A percentile compares a stretch with the other conserved stretches of the same genome.
Conservation (phyloP, 2,329 filamentous ascomycete species). For the Aspergillus flavus region DNA sequence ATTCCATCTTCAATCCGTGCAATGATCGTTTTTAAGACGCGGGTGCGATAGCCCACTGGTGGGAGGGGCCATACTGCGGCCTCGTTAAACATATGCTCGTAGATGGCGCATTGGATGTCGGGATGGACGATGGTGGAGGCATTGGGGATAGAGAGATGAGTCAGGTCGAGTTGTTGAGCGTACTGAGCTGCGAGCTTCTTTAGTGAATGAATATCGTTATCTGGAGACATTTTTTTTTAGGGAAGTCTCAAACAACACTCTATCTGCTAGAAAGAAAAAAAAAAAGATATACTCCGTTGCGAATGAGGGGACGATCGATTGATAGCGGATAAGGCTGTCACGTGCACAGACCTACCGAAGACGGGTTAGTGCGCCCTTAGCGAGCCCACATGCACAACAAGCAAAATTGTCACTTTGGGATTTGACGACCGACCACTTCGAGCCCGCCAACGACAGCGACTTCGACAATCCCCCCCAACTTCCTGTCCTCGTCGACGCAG, state of each 20-base stretch:
- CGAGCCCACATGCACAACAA: conserved; percentile 43
- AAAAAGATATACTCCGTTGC: not conserved
- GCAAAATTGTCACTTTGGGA: conserved; percentile 34
- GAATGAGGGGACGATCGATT: not conserved
- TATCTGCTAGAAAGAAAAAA: no score
- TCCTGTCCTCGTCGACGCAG: conserved; percentile 31
- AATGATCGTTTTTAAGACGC: conserved; percentile 73
- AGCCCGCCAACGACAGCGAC: conserved; percentile 34
- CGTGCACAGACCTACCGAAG: conserved; percentile 16
- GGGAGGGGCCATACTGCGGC: conserved; percentile 60
- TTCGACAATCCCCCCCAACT: conserved; percentile 33
- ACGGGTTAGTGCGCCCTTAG: conserved; percentile 41
- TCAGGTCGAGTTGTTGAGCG: conserved; percentile 70
- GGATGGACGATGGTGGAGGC: conserved; percentile 60
- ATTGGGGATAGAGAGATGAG: conserved; percentile 65
- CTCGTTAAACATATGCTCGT: conserved; percentile 66
- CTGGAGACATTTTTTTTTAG: conserved; percentile 19
- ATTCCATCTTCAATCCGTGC: conserved; percentile 72
- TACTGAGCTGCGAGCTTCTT: conserved; percentile 65
- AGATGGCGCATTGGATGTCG: conserved; percentile 68
- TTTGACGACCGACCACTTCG: conserved; percentile 23
- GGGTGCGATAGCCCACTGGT: conserved; percentile 69
- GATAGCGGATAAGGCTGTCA: conserved; percentile 14
- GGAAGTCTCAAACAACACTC: no score
- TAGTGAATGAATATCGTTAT: conserved; percentile 22